Evolutionary conservation across 345 rosid species (phyloP).

Genomic region (Rhodamnia argentea): DNA sequence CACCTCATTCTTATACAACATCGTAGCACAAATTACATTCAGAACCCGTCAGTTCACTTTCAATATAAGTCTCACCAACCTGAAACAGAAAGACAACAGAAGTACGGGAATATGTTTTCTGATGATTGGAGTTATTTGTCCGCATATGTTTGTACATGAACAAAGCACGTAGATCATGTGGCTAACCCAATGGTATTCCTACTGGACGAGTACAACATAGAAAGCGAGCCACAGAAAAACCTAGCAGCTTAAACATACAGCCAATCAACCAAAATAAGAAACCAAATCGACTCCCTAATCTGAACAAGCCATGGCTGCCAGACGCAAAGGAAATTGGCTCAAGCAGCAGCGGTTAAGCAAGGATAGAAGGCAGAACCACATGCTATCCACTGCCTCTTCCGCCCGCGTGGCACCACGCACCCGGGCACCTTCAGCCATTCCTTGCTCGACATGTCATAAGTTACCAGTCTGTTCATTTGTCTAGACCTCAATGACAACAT

Average conservation of each 20-base stretch:
- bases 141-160: background rate
- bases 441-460: conserved; percentile 56
- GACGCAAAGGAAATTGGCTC: background rate
- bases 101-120: background rate
- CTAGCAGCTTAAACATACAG: background rate
- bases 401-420: conserved; percentile 61
- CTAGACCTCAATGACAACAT: conserved; percentile 83
- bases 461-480: conserved; percentile 83
- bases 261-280: background rate
- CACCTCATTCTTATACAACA: background rate
- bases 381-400: conserved; percentile 86
- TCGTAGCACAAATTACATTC: background rate
- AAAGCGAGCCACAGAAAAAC: background rate
- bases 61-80: background rate
- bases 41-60: background rate
- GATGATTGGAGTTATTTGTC: background rate
- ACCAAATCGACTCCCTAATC: background rate
- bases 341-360: conserved; percentile 57
- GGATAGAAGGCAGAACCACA: conserved; percentile 91
- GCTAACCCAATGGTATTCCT: background rate
- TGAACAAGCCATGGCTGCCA: background rate
- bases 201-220: background rate
- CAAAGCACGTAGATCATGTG: background rate
- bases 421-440: conserved; percentile 91
- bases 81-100: background rate